A percentile compares a stretch with the other conserved stretches of the same genome.
These are phyloP conservation scores for Yamadazyma oceani DNA, from an alignment of 1,139 yeast genomes.

Conservation along the genomic window DNA sequence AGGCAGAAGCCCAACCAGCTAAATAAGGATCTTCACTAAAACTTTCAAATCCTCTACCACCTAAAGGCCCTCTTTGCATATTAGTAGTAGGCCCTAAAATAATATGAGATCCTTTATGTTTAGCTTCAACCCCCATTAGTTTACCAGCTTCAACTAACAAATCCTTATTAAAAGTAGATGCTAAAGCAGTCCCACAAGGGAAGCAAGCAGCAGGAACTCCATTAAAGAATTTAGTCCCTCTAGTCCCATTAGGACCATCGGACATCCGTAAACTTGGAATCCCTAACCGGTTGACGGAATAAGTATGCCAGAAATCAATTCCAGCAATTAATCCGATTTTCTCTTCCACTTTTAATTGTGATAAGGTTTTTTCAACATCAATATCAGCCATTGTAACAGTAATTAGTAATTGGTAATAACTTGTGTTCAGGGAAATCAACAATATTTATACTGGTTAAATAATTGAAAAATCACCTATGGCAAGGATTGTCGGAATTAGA, in stretches of 20 bases:
- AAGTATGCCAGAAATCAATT: constrained; percentile 57
- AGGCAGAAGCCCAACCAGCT: constrained; percentile 29
- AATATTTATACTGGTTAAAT: background rate
- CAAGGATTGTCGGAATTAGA: constrained; percentile 3
- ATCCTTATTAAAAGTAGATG: constrained; percentile 42
- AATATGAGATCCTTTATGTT: constrained; percentile 31
- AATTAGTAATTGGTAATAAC: background rate
- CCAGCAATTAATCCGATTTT: constrained; percentile 50
- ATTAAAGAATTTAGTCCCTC: constrained; percentile 35
- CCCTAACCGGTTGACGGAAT: constrained; percentile 41
- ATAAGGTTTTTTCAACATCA: constrained; percentile 45
- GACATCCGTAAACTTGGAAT: constrained; percentile 32
- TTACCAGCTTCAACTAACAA: constrained; percentile 29
- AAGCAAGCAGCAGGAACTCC: constrained; percentile 34
- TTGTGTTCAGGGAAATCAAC: background rate
- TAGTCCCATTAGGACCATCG: constrained; percentile 38
- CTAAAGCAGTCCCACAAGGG: constrained; percentile 40
- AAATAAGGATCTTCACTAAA: constrained; percentile 36
- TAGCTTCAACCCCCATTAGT: constrained; percentile 34
- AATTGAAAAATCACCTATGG: background rate
- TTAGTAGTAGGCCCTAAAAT: constrained; percentile 38
- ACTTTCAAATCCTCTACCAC: constrained; percentile 38
- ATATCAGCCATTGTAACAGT: constrained; percentile 4
- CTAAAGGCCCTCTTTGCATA: constrained; percentile 34
- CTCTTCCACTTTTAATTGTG: constrained; percentile 45